Percentiles rank a stretch among this genome's conserved stretches.
phyloP scores from a whole-genome alignment of 306 rosid species.

The Aeschynomene evenia region DNA sequence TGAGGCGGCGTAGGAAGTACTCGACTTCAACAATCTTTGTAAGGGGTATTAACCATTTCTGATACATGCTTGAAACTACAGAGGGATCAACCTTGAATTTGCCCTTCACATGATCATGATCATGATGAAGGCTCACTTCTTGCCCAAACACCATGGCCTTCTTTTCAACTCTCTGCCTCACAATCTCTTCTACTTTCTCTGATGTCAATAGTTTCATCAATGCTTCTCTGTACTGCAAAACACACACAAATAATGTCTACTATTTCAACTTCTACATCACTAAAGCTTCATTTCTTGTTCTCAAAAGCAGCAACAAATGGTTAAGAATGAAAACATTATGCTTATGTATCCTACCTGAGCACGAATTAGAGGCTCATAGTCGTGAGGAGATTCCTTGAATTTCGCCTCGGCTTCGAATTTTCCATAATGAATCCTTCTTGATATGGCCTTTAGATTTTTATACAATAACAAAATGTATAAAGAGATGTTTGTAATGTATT shows the following conservation, averaged over 20 bases:
- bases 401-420: slow-evolving; percentile 91
- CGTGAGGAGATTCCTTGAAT: slow-evolving; percentile 72
- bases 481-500: no score
- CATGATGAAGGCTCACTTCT: slow-evolving; percentile 43
- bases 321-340: slow-evolving; percentile 24
- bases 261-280: not conserved
- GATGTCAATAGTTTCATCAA: slow-evolving; percentile 83
- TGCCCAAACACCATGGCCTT: slow-evolving; percentile 76
- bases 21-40: slow-evolving; percentile 82
- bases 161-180: slow-evolving; percentile 79
- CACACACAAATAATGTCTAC: not conserved
- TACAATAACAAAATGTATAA: no score
- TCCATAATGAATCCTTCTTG: slow-evolving; percentile 89
- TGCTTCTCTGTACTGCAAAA: slow-evolving; percentile 64
- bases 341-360: slow-evolving; percentile 54
- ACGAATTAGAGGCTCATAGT: slow-evolving; percentile 75
- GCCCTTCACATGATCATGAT: not conserved
- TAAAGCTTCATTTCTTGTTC: not conserved
- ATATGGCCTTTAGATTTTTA: slow-evolving; percentile 63
- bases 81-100: slow-evolving; percentile 62
- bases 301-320: not conserved
- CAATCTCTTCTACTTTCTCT: slow-evolving; percentile 63
- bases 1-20: slow-evolving; percentile 74
- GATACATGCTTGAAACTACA: slow-evolving; percentile 54
- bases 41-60: slow-evolving; percentile 84